phyloP scores from a whole-genome alignment of 495 filamentous ascomycete species.

The Aspergillus taichungensis region DNA sequence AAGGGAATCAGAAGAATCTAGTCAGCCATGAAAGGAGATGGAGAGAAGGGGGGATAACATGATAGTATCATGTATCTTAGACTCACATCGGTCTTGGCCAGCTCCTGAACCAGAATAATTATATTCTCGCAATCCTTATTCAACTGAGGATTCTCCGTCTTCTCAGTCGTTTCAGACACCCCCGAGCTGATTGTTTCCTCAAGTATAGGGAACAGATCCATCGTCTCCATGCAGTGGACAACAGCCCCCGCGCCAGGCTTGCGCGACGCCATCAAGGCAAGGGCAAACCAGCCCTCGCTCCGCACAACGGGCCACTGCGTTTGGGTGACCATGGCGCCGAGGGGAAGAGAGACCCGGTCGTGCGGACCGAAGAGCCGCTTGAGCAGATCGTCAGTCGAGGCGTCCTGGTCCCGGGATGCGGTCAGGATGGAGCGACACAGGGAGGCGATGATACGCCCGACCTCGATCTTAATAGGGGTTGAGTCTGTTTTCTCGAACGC shows the following conservation, averaged over 20 bases:
- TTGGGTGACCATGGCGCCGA: constrained; percentile 57
- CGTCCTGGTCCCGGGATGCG: constrained; percentile 22
- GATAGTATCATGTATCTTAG: not conserved
- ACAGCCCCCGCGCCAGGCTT: constrained; percentile 44
- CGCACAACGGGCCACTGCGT: constrained; percentile 60
- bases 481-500: constrained; percentile 52
- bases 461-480: constrained; percentile 61
- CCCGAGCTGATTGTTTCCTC: constrained; percentile 41
- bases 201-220: constrained; percentile 38
- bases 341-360: constrained; percentile 39
- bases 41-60: not conserved
- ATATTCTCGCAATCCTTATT: constrained; percentile 54
- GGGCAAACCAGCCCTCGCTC: constrained; percentile 64
- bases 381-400: constrained; percentile 19
- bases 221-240: constrained; percentile 37
- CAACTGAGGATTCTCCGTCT: constrained; percentile 21
- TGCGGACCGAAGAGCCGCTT: constrained; percentile 45
- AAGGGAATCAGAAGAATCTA: constrained; percentile 9
- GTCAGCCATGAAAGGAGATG: not conserved
- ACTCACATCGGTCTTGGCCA: constrained; percentile 46
- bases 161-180: constrained; percentile 8
- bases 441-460: constrained; percentile 55
- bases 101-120: constrained; percentile 50
- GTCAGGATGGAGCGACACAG: constrained; percentile 52
- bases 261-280: constrained; percentile 58